Base-by-base conservation (phyloP, 2,329 filamentous ascomycete species). In the Dissoconium aciculare region DNA sequence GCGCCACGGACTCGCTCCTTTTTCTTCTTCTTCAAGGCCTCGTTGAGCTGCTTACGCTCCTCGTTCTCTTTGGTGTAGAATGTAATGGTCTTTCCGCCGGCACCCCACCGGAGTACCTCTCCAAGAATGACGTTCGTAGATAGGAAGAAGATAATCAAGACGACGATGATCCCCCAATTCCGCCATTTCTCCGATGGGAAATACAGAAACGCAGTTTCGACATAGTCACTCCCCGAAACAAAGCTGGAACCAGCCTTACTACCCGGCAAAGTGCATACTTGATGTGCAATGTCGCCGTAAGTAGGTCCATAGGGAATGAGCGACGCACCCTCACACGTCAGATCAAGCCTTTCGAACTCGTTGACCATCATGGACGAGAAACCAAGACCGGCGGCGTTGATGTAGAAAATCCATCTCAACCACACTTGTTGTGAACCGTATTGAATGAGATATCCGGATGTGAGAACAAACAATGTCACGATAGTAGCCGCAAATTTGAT, bases 361-460 rank as follows among this genome's bases (percentile, higher is more conserved):
- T 92, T 93, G 45, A 80, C 71, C 80, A 92, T 89, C 55, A 93
- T 55, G 2, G 73, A 63, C 8, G 75, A 69, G 49, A 93, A 91
- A 0, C 74, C 71, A 2, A 89, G 64, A 27, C 79, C 81, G 0
- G 85, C 59, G 0, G 74, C 66, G 37, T 84, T 83, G 52, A 84
- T 60, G 61, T 75, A 87, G 57, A 74, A 81, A 37, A 87, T 46
- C 81, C 81, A 89, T 11, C 77, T 63, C 4, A 85, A 52, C 75
- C 80, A 87, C 3, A 75, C 72, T 43, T 83, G 76, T 44, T 80
- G 70, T 2, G 63, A 69, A 29, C 76, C 68, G 51, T 79, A 84
- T 50, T 84, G 81, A 36, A 92, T 87, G 25, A 91, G 58, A 54
- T 89, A 92, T 3, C 83, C 83, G 1, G 74, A 78, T 0, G 81